Conservation (phyloP, 306 rosid genomes). For the Urtica urens region DNA sequence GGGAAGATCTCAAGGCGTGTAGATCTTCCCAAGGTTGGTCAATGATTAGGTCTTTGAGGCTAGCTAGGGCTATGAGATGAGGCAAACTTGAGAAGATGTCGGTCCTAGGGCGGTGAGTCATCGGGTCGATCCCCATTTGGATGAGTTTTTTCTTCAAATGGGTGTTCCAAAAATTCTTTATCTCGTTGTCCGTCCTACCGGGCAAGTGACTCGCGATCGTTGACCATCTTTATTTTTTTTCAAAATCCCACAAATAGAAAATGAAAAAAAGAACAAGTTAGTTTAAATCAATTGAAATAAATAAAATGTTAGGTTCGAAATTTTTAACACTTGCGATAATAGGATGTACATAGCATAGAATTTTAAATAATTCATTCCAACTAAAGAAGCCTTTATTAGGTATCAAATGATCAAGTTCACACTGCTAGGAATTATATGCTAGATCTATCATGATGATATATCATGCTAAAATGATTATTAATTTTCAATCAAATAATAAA, state of each 20-base stretch:
- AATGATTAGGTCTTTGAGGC: conserved; percentile 37
- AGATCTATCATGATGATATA: too few relatives aligned
- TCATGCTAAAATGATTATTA: too few relatives aligned
- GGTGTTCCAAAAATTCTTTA: conserved; percentile 57
- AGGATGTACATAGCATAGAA: too few relatives aligned
- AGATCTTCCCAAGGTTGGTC: conserved; percentile 41
- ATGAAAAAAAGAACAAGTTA: neutral
- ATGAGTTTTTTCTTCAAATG: conserved; percentile 52
- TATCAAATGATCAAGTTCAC: too few relatives aligned
- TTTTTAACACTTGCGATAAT: too few relatives aligned
- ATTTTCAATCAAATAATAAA: too few relatives aligned
- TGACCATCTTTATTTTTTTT: conserved; percentile 62
- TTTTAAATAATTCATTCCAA: too few relatives aligned
- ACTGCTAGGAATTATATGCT: too few relatives aligned
- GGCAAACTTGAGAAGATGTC: conserved; percentile 57
- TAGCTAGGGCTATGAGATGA: conserved; percentile 54
- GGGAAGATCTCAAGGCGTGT: conserved; percentile 34
- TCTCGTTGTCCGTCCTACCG: conserved; percentile 54
- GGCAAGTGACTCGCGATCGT: conserved; percentile 57
- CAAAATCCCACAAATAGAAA: neutral
- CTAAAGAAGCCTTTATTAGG: too few relatives aligned
- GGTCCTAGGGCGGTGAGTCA: conserved; percentile 50
- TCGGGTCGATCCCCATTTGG: conserved; percentile 57
- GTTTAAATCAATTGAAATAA: too few relatives aligned
- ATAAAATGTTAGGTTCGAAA: too few relatives aligned